Evolutionary conservation across 768 basidiomycete species (phyloP).

Genomic region (Psilocybe tampanensis): DNA sequence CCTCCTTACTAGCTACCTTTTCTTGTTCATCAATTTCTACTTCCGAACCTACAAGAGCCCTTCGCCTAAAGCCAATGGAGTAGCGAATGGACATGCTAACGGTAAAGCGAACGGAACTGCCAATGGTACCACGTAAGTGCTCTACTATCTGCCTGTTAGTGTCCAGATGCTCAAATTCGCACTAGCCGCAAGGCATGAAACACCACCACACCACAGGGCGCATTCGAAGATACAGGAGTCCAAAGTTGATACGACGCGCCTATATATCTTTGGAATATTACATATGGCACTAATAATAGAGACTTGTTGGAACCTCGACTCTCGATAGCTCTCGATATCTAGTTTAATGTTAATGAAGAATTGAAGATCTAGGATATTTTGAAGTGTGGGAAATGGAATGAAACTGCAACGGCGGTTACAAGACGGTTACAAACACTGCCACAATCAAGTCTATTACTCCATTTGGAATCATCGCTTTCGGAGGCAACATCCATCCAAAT

Average conservation of each 20-base stretch:
- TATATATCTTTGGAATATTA: slow-evolving; percentile 40
- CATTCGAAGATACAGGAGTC: slow-evolving; percentile 3
- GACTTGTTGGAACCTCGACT: slow-evolving; percentile 3
- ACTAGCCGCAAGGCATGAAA: slow-evolving; percentile 30
- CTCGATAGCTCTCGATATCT: neutral
- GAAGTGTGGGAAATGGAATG: neutral
- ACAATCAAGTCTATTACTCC: slow-evolving; percentile 2
- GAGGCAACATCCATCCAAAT: slow-evolving; percentile 3
- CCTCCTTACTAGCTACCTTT: slow-evolving; percentile 87
- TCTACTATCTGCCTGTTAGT: neutral
- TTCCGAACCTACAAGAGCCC: slow-evolving; percentile 82
- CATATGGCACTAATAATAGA: slow-evolving; percentile 36
- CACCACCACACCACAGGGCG: slow-evolving; percentile 20
- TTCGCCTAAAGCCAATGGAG: slow-evolving; percentile 46
- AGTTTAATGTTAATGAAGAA: neutral
- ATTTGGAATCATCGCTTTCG: neutral
- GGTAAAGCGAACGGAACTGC: slow-evolving; percentile 29
- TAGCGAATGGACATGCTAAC: slow-evolving; percentile 40
- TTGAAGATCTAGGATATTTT: neutral
- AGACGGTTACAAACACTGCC: slow-evolving; percentile 2
- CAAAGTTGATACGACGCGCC: slow-evolving; percentile 33
- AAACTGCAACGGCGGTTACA: neutral
- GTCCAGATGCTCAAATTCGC: neutral
- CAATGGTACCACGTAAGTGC: slow-evolving; percentile 20
- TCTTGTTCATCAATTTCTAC: slow-evolving; percentile 96